Evolutionary conservation across 2,329 filamentous ascomycete species (phyloP).

Genomic region (Aspergillus niger): DNA sequence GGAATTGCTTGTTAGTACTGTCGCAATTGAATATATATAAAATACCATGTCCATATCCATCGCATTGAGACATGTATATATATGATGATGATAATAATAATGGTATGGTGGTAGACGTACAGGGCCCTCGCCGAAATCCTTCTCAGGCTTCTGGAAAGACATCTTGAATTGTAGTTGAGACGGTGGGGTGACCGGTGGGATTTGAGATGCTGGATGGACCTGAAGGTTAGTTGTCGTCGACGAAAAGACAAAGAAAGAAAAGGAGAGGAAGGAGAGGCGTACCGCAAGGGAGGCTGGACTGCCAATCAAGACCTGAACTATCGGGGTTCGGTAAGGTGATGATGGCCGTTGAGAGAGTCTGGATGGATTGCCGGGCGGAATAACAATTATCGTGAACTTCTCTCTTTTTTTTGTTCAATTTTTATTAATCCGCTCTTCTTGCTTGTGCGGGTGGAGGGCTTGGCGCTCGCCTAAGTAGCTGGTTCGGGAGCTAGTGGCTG

Average conservation of each 20-base stretch:
- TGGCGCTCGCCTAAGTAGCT: conserved; percentile 38
- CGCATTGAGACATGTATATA: neutral
- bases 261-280: conserved; percentile 13
- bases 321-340: conserved; percentile 77
- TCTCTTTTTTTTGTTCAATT: too few relatives aligned
- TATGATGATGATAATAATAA: neutral
- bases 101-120: conserved; percentile 53
- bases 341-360: conserved; percentile 46
- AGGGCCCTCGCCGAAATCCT: conserved; percentile 87
- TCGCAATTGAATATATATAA: conserved; percentile 1
- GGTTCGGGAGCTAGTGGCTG: conserved; percentile 36
- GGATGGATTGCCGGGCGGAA: conserved; percentile 21
- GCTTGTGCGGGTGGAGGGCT: conserved; percentile 34
- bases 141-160: conserved; percentile 95
- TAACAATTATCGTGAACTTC: conserved; percentile 17
- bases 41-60: neutral
- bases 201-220: conserved; percentile 23
- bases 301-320: conserved; percentile 82
- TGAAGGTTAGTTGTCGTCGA: conserved; percentile 10
- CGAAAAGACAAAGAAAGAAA: neutral
- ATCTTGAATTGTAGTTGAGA: conserved; percentile 58
- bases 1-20: conserved; percentile 22
- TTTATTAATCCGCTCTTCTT: conserved; percentile 12
- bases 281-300: conserved; percentile 33
- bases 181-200: conserved; percentile 28